Evolutionary conservation across 1,284 basidiomycete genomes (phyloP), one percentile per base, ranked within the genome.

Genomic region (Spongispora temasekensis): DNA sequence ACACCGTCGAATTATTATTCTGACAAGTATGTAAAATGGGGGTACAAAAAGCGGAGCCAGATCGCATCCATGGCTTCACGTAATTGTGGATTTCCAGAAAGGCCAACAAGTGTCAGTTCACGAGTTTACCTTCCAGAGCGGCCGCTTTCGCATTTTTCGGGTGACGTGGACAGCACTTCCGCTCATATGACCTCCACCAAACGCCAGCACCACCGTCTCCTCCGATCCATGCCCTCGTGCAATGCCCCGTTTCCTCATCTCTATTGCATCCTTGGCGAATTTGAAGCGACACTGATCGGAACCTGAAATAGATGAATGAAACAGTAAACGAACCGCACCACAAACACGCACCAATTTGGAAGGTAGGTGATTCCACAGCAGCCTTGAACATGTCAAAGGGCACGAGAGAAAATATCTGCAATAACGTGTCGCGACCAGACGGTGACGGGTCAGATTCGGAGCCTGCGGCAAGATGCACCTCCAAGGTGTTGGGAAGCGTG

Each of bases 261-360:
- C 90, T 70, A 95, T 90, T 12, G 87, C 91, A 64, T 93, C 90
- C 76, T 95, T 95, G 13, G 93, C 91, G 75, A 95, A 95, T 69
- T 89, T 90, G 78, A 94, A 95, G 55, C 93, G 87, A 61, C 87
- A 84, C 72, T 94, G 93, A 76, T 91, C 91, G 61, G 90, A 85
- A 48, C 89, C 91, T 90, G 67, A 46, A 35, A 50, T 53, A 28
- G 60, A 65, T 58, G 61, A 32, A 59, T 60, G 58, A 65, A 63
- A 28, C 44, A 58, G 56, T 32, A n/a, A n/a, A 64, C 31, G 50
- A 52, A 61, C 55, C 54, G 61, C 59, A 54, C n/a, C 53, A 58
- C 48, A 50, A 62, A 58, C 40, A 77, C 86, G 61, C 64, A 91
- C 90, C 90, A 66, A 91, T 89, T 71, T 89, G 83, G 77, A 93